Evolutionary conservation across 179 eudicot species (phyloP).

Genomic region (Silene noctiflora): DNA sequence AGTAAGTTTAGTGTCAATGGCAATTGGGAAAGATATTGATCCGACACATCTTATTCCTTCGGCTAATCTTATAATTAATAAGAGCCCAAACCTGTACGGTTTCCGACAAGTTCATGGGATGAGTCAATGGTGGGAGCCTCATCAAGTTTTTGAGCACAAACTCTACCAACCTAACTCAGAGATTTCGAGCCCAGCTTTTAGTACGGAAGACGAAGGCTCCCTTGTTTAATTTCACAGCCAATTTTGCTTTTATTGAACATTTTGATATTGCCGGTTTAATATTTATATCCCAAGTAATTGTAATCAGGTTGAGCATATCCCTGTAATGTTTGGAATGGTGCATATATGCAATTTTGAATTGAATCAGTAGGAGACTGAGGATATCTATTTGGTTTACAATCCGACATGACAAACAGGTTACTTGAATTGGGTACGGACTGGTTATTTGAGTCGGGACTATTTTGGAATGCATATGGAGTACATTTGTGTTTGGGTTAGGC

Average conservation of each 20-base stretch:
- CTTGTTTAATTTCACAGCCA: not conserved
- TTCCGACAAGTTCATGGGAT: constrained; percentile 62
- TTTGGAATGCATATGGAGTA: not conserved
- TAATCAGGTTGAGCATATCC: constrained; percentile 6
- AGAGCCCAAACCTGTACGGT: constrained; percentile 25
- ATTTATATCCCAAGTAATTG: not conserved
- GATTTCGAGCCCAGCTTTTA: constrained; percentile 12
- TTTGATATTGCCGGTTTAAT: not conserved
- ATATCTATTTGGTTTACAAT: too few species aligned
- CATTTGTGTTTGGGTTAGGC: not conserved
- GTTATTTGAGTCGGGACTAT: not conserved
- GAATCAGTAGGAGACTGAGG: too few species aligned
- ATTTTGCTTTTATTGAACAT: not conserved
- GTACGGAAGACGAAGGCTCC: not conserved
- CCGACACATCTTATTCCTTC: constrained; percentile 65
- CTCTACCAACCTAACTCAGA: constrained; percentile 22
- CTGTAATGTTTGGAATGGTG: not conserved
- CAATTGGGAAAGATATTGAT: constrained; percentile 58
- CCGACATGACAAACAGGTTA: too few species aligned
- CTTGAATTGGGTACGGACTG: not conserved
- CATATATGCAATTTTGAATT: not conserved
- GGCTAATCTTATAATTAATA: constrained; percentile 41
- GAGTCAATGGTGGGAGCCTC: constrained; percentile 59
- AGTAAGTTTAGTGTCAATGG: constrained; percentile 36
- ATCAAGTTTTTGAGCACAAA: constrained; percentile 18